Evolutionary conservation across 352 stramenopile genomes (phyloP).

Genomic region (Phytophthora melonis): DNA sequence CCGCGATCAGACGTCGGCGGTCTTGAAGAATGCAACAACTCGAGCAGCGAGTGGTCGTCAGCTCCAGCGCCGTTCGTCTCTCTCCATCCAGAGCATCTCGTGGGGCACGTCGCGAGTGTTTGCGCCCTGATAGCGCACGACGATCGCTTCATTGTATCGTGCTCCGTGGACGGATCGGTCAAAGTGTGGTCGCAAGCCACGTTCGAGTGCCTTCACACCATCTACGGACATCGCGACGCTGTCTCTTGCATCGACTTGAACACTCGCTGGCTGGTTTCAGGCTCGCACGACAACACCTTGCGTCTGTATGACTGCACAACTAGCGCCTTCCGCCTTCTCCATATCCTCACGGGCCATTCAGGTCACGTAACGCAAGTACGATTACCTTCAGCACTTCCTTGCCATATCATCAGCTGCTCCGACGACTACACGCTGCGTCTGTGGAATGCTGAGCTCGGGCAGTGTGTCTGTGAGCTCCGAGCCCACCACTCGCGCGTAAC

Average conservation of each 20-base stretch:
- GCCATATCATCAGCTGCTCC: conserved; percentile 59
- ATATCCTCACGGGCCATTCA: conserved; percentile 56
- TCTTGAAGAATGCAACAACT: conserved; percentile 17
- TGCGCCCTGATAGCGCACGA: conserved; percentile 60
- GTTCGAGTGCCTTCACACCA: conserved; percentile 64
- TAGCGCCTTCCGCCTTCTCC: conserved; percentile 49
- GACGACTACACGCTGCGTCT: conserved; percentile 71
- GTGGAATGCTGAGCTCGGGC: conserved; percentile 57
- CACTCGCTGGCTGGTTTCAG: conserved; percentile 69
- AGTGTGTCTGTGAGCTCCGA: conserved; percentile 51
- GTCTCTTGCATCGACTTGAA: conserved; percentile 67
- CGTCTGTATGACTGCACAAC: conserved; percentile 54
- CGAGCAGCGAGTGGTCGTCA: conserved; percentile 24
- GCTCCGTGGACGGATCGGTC: conserved; percentile 72
- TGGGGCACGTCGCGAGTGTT: conserved; percentile 72
- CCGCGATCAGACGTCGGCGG: not conserved
- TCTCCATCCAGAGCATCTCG: conserved; percentile 49
- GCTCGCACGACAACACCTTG: conserved; percentile 71
- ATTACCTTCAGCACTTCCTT: conserved; percentile 32
- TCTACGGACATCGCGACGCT: conserved; percentile 72
- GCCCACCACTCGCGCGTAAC: conserved; percentile 63
- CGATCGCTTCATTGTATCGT: conserved; percentile 70
- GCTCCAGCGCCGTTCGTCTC: conserved; percentile 19
- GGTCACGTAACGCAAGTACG: conserved; percentile 70
- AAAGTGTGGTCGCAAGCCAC: conserved; percentile 75